Conservation (phyloP, 371 early-diverging fungal genomes). For the Umbelopsis sp. region DNA sequence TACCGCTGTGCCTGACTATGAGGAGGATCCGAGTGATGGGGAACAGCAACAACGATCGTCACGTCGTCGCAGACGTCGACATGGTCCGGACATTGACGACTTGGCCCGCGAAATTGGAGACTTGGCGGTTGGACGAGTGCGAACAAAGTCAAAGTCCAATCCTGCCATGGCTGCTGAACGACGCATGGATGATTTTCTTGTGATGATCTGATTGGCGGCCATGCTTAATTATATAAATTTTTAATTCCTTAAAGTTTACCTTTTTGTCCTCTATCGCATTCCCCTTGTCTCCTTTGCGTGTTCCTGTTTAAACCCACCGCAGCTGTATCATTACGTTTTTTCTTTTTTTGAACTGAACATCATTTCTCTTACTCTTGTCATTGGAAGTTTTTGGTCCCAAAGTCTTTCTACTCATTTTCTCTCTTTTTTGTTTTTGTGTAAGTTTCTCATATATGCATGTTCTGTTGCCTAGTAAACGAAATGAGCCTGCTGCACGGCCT, state of each 20-base stretch:
- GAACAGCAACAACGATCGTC: neutral
- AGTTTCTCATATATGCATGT: neutral
- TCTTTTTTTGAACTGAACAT: too few relatives aligned
- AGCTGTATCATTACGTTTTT: too few relatives aligned
- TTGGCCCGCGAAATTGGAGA: neutral
- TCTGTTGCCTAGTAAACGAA: neutral
- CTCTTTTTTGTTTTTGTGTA: neutral
- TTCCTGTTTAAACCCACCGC: neutral
- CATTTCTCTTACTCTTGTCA: too few relatives aligned
- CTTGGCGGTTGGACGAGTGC: neutral
- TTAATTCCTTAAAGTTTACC: neutral
- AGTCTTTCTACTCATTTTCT: neutral
- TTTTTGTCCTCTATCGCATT: neutral
- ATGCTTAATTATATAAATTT: neutral
- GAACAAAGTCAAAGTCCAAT: neutral
- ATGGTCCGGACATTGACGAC: constrained; percentile 3
- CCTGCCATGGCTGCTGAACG: neutral
- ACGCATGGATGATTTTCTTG: constrained; percentile 16
- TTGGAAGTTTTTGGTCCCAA: too few relatives aligned
- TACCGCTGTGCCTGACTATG: constrained; percentile 6
- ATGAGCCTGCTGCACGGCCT: neutral
- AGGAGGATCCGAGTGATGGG: neutral
- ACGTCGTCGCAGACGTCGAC: neutral
- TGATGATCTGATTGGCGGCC: neutral
- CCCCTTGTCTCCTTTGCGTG: neutral